Percentiles rank a stretch among this genome's conserved stretches.
Evolutionary conservation across 495 filamentous ascomycete genomes (phyloP).

Genomic region (Tuber brumale): DNA sequence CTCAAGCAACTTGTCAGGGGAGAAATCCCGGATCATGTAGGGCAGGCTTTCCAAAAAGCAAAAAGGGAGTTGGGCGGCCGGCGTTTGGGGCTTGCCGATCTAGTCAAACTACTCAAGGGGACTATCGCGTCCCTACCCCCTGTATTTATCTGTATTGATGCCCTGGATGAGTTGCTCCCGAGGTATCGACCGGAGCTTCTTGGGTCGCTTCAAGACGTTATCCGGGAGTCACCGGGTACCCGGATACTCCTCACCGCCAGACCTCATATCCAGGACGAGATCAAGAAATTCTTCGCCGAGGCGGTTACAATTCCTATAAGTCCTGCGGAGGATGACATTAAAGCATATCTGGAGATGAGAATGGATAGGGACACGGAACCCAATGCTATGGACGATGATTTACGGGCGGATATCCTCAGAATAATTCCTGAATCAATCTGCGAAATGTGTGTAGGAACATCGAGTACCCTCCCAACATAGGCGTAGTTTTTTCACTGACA

Average conservation of each 20-base stretch:
- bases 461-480: background rate
- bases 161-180: background rate
- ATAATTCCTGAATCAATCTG: background rate
- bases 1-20: background rate
- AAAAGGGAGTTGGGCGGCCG: background rate
- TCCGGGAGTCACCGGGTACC: background rate
- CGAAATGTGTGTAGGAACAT: background rate
- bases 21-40: background rate
- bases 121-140: background rate
- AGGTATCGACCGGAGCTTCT: background rate
- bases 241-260: background rate
- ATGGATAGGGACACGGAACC: background rate
- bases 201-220: background rate
- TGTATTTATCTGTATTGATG: background rate
- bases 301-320: background rate
- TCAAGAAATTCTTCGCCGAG: background rate
- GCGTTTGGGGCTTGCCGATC: background rate
- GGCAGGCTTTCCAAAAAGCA: background rate
- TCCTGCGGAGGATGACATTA: background rate
- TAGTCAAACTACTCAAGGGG: background rate
- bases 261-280: background rate
- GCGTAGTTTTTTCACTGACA: too few species aligned
- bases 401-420: background rate
- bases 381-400: background rate
- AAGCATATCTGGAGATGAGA: background rate